Percentiles rank a stretch among this genome's conserved stretches.
Conservation (phyloP, 495 filamentous ascomycete species). For the Melanomma pulvis-pyrius region DNA sequence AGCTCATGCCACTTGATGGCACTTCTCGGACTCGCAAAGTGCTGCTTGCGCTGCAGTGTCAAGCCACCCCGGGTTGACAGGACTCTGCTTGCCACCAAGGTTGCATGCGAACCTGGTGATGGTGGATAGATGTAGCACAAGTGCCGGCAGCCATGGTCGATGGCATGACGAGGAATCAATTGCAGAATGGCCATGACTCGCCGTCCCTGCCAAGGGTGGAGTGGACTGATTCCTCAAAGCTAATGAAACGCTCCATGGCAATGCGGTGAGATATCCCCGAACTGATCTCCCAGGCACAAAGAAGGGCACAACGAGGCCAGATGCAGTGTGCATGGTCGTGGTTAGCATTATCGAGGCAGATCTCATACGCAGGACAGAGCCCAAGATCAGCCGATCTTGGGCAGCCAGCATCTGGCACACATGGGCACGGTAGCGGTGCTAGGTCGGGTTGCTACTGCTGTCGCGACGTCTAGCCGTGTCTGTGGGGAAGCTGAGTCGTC, state of each 20-base stretch:
- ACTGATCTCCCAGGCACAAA: conserved; percentile 1
- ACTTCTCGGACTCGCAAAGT: conserved; percentile 4
- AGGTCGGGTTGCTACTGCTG: background rate
- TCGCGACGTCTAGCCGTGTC: background rate
- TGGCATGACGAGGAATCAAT: background rate
- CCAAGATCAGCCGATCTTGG: conserved; percentile 6
- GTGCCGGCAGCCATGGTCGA: background rate
- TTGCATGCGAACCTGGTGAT: conserved; percentile 25
- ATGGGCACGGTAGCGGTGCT: too few species aligned
- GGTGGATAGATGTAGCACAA: background rate
- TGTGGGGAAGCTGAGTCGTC: too few species aligned
- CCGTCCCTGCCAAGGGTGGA: conserved; percentile 8
- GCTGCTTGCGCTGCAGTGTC: background rate
- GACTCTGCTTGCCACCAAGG: conserved; percentile 2
- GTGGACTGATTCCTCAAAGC: conserved; percentile 12
- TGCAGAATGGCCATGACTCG: conserved; percentile 5
- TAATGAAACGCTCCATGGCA: conserved; percentile 2
- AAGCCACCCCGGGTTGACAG: background rate
- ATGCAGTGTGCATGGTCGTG: background rate
- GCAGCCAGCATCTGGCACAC: too few species aligned
- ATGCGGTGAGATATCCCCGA: conserved; percentile 7
- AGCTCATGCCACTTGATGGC: conserved; percentile 17
- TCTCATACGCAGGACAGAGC: background rate
- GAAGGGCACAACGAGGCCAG: background rate
- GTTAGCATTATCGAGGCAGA: background rate